These are phyloP conservation scores for Candida bentonensis DNA, from an alignment of 805 yeast genomes.

Conservation along the genomic window DNA sequence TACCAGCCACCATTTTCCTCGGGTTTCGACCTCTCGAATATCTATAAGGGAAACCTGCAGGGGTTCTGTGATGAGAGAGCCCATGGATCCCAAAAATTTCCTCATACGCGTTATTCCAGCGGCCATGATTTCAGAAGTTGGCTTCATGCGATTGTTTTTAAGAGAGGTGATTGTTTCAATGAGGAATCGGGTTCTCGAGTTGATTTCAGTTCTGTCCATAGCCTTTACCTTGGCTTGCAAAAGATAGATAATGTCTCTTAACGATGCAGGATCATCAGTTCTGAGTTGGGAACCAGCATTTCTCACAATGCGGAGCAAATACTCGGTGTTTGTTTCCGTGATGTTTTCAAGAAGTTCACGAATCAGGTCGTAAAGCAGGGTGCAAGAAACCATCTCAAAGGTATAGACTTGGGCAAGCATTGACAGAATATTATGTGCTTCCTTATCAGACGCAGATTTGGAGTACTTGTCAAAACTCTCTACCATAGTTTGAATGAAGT, in stretches of 20 bases:
- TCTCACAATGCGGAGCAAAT: conserved; percentile 55
- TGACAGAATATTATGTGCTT: conserved; percentile 54
- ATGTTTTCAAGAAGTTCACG: conserved; percentile 34
- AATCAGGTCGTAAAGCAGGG: conserved; percentile 66
- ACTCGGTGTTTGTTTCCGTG: conserved; percentile 62
- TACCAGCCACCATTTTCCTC: conserved; percentile 98
- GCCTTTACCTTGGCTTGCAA: conserved; percentile 35
- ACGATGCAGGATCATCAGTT: conserved; percentile 75
- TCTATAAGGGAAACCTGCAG: conserved; percentile 74
- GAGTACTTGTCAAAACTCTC: conserved; percentile 40
- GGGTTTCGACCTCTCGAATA: conserved; percentile 56
- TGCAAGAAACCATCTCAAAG: conserved; percentile 62
- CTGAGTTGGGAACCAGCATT: conserved; percentile 76
- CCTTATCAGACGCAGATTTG: conserved; percentile 21
- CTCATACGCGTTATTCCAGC: conserved; percentile 44
- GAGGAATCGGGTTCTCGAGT: conserved; percentile 65
- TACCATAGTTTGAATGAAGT: conserved; percentile 64
- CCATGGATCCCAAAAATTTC: conserved; percentile 45
- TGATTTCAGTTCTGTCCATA: conserved; percentile 23
- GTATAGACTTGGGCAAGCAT: conserved; percentile 64
- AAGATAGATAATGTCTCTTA: conserved; percentile 60
- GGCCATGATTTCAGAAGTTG: conserved; percentile 37
- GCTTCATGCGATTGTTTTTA: conserved; percentile 69
- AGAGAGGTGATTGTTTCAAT: conserved; percentile 75
- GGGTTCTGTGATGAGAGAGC: conserved; percentile 45